Evolutionary conservation across 805 yeast species (phyloP), one percentile per base, ranked within the genome.

Genomic region (Jamesozyma gamospora): DNA sequence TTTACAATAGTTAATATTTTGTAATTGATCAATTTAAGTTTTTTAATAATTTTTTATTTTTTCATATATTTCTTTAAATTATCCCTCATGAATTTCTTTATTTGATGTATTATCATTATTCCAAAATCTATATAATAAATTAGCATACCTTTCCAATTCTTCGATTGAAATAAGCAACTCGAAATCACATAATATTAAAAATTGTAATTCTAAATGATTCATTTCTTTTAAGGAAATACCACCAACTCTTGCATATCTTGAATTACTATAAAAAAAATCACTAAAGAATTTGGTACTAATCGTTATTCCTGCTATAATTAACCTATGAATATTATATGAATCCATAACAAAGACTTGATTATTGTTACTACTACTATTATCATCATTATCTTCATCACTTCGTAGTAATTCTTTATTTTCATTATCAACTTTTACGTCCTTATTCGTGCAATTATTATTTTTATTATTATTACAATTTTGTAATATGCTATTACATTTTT

Each of bases 261-360:
- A 78, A 59, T 90, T 90, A 56, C 90, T 90, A 69, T 90, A 90
- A 55, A 88, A 90, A 36, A 88, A 85, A 62, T 90, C 97, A 52
- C 90, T 79, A 60, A 88, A 88, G 60, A 90, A 90, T 65, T 92
- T 92, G 29, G 95, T 82, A 21, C 95, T 85, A 19, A 92, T 96
- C 0, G 99, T 90, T 44, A 92, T 81, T 4, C 96, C 97, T 11
- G 95, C 82, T 35, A 92, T 90, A 37, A 92, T 84, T 47, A 92
- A 70, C 45, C 99, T 72, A 63, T 92, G 99, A 46, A 92, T 87
- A 59, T 92, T 92, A 63, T 82, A 90, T 42, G 94, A 82, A 62
- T 92, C 97, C 88, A 92, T 85, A 9, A 90, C 95, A 60, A 92
- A 88, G 43, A 85, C 63, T 58, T 82, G 90, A 37, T 67, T 72